phyloP scores from a whole-genome alignment of 441 rosid genomes.

The Jatropha podagrica region DNA sequence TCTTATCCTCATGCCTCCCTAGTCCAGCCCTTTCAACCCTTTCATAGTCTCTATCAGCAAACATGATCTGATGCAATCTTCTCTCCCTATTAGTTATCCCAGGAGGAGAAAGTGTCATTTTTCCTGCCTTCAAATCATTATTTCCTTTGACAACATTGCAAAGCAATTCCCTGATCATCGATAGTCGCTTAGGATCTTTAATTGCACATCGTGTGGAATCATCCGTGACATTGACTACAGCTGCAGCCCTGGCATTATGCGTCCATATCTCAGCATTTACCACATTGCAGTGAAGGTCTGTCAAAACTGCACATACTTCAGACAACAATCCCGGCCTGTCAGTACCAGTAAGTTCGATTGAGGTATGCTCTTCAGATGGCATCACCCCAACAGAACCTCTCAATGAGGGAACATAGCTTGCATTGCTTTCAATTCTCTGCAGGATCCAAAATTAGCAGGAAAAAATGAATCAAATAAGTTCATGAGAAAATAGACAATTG shows the following conservation, averaged over 20 bases:
- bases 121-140: constrained; percentile 63
- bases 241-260: constrained; percentile 90
- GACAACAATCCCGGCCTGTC: constrained; percentile 93
- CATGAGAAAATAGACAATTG: not conserved
- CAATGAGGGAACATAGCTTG: constrained; percentile 51
- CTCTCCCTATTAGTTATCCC: constrained; percentile 71
- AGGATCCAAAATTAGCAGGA: constrained; percentile 14
- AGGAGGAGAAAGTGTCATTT: constrained; percentile 64
- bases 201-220: constrained; percentile 55
- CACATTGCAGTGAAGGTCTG: constrained; percentile 79
- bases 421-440: constrained; percentile 82
- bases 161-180: constrained; percentile 61
- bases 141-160: constrained; percentile 66
- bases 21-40: constrained; percentile 45
- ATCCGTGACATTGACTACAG: constrained; percentile 83
- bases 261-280: constrained; percentile 96
- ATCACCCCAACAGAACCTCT: constrained; percentile 79
- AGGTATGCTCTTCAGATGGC: constrained; percentile 80
- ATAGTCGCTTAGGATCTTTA: constrained; percentile 58
- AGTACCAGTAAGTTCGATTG: constrained; percentile 81
- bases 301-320: constrained; percentile 84
- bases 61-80: constrained; percentile 92
- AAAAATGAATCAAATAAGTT: constrained; percentile 12
- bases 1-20: constrained; percentile 37
- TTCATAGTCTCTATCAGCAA: constrained; percentile 88